A percentile compares a stretch with the other conserved stretches of the same genome.
Conservation (phyloP, 192 early-diverging fungal genomes). For the Thoreauomyces humboldtii region DNA sequence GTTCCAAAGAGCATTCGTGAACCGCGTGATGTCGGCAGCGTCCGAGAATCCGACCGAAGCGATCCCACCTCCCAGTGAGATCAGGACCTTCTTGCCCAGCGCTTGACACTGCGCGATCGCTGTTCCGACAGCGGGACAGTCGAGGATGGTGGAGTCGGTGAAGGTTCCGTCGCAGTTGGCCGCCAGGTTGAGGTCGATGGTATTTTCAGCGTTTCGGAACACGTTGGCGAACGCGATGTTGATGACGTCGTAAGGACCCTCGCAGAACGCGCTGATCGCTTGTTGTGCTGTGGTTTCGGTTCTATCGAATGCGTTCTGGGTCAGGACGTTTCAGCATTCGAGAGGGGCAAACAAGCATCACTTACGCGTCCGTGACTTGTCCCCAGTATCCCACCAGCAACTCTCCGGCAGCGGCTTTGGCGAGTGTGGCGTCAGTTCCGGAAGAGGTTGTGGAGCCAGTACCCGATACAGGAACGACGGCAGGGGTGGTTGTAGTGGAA, state of each 20-base stretch:
- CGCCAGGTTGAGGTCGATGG: constrained; percentile 34
- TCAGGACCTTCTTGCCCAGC: constrained; percentile 23
- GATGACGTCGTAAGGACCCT: constrained; percentile 30
- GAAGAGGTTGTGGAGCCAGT: too few relatives aligned
- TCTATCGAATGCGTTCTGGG: neutral
- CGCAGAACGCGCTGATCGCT: constrained; percentile 13
- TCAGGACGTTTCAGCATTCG: too few relatives aligned
- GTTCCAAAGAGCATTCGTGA: constrained; percentile 29
- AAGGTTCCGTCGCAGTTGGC: constrained; percentile 20
- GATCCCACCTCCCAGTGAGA: constrained; percentile 32
- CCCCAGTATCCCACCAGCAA: constrained; percentile 25
- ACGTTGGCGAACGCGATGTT: constrained; percentile 32
- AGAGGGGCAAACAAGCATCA: too few relatives aligned
- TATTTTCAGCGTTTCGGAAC: constrained; percentile 31
- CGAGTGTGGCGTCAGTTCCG: neutral
- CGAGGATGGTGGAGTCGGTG: constrained; percentile 9
- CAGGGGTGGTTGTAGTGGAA: neutral
- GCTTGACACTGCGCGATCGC: constrained; percentile 26
- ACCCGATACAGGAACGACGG: too few relatives aligned
- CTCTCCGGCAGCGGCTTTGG: constrained; percentile 8
- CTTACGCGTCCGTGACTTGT: constrained; percentile 12
- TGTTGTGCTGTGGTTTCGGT: neutral
- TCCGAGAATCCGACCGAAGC: constrained; percentile 31
- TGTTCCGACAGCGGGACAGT: constrained; percentile 13
- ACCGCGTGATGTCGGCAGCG: constrained; percentile 22